These are phyloP conservation scores for Lactifluus pinguis DNA, from an alignment of 768 basidiomycete genomes.

Conservation along the genomic window DNA sequence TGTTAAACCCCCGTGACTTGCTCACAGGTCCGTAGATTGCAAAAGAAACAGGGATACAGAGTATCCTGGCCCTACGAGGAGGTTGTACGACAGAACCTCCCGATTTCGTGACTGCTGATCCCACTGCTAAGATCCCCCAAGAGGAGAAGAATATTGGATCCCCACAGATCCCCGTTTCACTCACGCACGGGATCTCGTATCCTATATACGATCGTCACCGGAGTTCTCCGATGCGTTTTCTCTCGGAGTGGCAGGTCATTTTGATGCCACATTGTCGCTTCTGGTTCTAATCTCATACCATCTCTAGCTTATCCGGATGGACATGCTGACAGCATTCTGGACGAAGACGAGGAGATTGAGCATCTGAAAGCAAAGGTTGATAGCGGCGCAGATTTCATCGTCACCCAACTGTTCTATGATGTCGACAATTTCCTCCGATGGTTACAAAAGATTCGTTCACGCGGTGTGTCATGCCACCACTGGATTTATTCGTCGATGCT, in stretches of 20 bases:
- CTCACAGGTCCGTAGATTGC: slow-evolving; percentile 42
- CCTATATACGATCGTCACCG: slow-evolving; percentile 69
- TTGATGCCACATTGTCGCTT: background rate
- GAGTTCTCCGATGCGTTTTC: slow-evolving; percentile 83
- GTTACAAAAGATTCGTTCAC: slow-evolving; percentile 59
- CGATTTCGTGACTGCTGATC: background rate
- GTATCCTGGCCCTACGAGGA: slow-evolving; percentile 87
- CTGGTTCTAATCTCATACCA: slow-evolving; percentile 1
- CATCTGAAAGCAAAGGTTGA: slow-evolving; percentile 82
- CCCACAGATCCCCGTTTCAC: slow-evolving; percentile 76
- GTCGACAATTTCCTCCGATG: slow-evolving; percentile 78
- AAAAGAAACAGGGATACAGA: slow-evolving; percentile 75
- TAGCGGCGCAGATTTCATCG: slow-evolving; percentile 91
- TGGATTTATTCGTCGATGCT: background rate
- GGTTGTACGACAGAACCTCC: slow-evolving; percentile 37
- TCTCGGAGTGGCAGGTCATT: slow-evolving; percentile 84
- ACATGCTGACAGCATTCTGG: slow-evolving; percentile 51
- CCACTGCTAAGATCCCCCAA: slow-evolving; percentile 63
- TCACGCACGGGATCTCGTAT: slow-evolving; percentile 83
- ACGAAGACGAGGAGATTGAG: slow-evolving; percentile 55
- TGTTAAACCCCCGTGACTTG: background rate
- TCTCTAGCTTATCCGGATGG: slow-evolving; percentile 82
- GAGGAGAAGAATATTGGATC: slow-evolving; percentile 91
- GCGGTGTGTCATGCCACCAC: slow-evolving; percentile 38
- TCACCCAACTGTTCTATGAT: slow-evolving; percentile 97